Base-by-base conservation (phyloP, 2,329 filamentous ascomycete species). In the Tolypocladium paradoxum region DNA sequence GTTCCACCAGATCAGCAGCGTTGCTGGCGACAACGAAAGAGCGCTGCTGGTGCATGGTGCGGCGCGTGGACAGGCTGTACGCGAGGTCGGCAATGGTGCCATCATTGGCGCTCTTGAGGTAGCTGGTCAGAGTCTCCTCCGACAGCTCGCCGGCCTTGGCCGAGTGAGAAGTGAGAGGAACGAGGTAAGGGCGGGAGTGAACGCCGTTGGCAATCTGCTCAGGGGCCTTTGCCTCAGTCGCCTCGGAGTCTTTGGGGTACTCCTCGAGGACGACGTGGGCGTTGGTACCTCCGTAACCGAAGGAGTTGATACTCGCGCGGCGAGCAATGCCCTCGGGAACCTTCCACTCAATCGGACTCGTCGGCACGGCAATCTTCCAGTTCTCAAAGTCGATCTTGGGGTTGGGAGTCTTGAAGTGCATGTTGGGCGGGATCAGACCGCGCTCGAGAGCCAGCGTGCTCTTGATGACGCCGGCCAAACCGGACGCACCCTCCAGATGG, bases 271-370 rank as follows among this genome's bases (percentile, higher is more conserved):
- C 57, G 16, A 62, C 60, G 40, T 71, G 68, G 2, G 60, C 62
- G 50, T 73, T 72, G 14, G 64, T 59, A 7, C 70, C 69, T 4
- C 70, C 70, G 53, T 62, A 68, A 0, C 70, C 70, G 51, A 70
- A 73, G 14, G 60, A 64, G 56, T 70, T 72, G 27, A 72, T 60
- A 45, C 60, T 65, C 24, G 56, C 61, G 12, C 63, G 61, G 6
- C 56, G 50, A 4, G 45, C 27, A 18, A 43, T 46, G 12, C 53
- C 54, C 4, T 53, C 34, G 3, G 53, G 53, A 20, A 52, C 52
- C 33, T 49, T 34, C 54, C 56, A 56, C 8, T 31, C 48, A 1
- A 50, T 52, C 3, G 49, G 11, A 14, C 45, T 27, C 11, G 27
- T 50, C 1, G 54, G 54, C n/a, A 58, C 48, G 1, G 31, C 29